Evolutionary conservation across 164 flowering plant genomes (phyloP).

Genomic region (Umbilicus rupestris): DNA sequence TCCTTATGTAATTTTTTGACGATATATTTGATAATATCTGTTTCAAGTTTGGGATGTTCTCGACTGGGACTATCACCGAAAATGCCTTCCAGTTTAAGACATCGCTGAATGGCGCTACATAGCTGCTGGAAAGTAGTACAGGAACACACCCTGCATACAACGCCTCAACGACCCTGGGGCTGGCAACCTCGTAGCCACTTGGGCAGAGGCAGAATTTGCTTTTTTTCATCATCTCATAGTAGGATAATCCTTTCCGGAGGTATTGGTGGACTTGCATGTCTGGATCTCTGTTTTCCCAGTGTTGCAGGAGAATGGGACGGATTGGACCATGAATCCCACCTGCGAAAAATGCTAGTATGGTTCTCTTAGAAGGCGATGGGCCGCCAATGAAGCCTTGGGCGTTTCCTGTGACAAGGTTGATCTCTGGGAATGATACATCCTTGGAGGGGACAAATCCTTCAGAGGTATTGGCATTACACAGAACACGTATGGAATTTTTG

Average conservation of each 20-base stretch:
- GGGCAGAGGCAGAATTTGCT: conserved; percentile 52
- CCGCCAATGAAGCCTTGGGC: conserved; percentile 31
- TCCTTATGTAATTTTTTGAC: conserved; percentile 18
- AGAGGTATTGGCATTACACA: no score
- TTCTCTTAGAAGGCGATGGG: conserved; percentile 28
- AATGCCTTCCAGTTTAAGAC: no score
- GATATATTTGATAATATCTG: conserved; percentile 25
- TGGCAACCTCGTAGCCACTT: conserved; percentile 43
- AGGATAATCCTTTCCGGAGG: conserved; percentile 28
- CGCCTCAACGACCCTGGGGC: conserved; percentile 36
- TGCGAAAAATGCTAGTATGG: conserved; percentile 59
- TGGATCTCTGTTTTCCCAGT: conserved; percentile 37
- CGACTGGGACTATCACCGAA: conserved; percentile 19
- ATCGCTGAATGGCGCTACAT: conserved; percentile 31
- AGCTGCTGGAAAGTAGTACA: conserved; percentile 28
- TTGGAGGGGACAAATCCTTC: conserved; percentile 50
- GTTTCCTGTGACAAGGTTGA: conserved; percentile 42
- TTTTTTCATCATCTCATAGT: conserved; percentile 24
- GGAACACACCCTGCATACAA: conserved; percentile 36
- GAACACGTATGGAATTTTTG: conserved; percentile 39
- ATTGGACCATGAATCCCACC: conserved; percentile 46
- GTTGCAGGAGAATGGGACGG: conserved; percentile 27
- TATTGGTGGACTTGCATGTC: conserved; percentile 32
- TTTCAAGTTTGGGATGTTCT: conserved; percentile 27
- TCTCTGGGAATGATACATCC: conserved; percentile 37